Evolutionary conservation across 345 rosid genomes (phyloP).

Genomic region (Brassica incana): DNA sequence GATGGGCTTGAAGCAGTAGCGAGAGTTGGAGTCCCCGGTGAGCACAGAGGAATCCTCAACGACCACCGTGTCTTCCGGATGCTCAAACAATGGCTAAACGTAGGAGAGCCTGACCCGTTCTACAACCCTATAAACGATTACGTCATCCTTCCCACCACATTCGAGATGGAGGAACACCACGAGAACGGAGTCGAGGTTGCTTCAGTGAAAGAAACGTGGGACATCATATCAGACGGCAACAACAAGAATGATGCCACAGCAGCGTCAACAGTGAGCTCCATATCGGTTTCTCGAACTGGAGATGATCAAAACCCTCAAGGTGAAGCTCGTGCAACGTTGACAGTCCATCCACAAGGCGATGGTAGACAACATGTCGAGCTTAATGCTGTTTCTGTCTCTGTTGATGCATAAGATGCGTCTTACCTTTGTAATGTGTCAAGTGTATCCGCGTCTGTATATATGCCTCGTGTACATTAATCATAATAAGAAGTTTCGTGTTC

Average conservation of each 20-base stretch:
- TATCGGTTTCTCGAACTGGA: slow-evolving; percentile 52
- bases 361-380: slow-evolving; percentile 77
- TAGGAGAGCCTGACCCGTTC: slow-evolving; percentile 75
- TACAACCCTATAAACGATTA: slow-evolving; percentile 90
- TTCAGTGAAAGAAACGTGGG: slow-evolving; percentile 91
- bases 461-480: slow-evolving; percentile 1
- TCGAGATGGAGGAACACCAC: slow-evolving; percentile 58
- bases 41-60: slow-evolving; percentile 84
- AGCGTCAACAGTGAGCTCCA: slow-evolving; percentile 49
- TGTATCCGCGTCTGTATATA: slow-evolving; percentile 18
- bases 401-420: slow-evolving; percentile 34
- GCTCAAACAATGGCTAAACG: slow-evolving; percentile 86
- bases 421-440: slow-evolving; percentile 18
- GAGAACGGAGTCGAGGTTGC: slow-evolving; percentile 75
- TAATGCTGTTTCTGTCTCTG: slow-evolving; percentile 67
- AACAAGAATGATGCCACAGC: slow-evolving; percentile 14
- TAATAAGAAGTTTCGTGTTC: not conserved
- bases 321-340: slow-evolving; percentile 67
- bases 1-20: slow-evolving; percentile 95
- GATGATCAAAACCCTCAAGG: slow-evolving; percentile 40
- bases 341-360: slow-evolving; percentile 50
- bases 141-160: slow-evolving; percentile 73
- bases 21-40: slow-evolving; percentile 91
- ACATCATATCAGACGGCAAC: slow-evolving; percentile 56
- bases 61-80: slow-evolving; percentile 88